Evolutionary conservation across 345 rosid genomes (phyloP), one percentile per base, ranked within the genome.

Genomic region (Raphanus sativus): DNA sequence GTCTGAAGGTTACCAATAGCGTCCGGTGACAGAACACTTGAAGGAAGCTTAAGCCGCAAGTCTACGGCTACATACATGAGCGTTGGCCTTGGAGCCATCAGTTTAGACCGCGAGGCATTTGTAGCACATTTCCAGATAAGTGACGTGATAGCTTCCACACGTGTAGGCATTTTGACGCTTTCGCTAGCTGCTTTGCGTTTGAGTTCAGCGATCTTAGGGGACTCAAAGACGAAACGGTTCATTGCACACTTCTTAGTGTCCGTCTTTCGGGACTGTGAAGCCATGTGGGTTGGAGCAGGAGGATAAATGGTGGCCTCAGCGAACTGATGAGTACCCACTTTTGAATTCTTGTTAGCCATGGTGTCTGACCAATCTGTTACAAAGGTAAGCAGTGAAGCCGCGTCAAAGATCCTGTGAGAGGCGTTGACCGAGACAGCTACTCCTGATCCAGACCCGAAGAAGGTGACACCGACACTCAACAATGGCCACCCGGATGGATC

Each of bases 281-380:
- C 48, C 48, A 40, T 40, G 48, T 40, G 13, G 4, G 48, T 13
- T 56, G 24, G 1, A 15, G 69, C 55, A 67, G 79, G 65, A 13
- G 65, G 65, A 29, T 59, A 80, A 15, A 75, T 30, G 24, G 82
- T 54, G 7, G 78, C 11, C 8, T 21, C 70, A 3, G 55, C 63
- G 5, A 60, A 5, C 2, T 13, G 36, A 28, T 40, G 48, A 40
- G 1, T 10, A 40, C 48, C 13, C 48, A 11, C 48, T 10, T 40
- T 40, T 40, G 48, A 2, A 2, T 40, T 40, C 48, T 40, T 40
- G 48, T 9, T 11, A 40, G 48, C 48, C 48, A 40, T 40, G 48
- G 48, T 40, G 1, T 10, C 48, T 10, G 48, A 40, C 48, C 48
- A 40, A 40, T 40, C 48, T 40, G 48, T 40, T 3, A 40, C 16